phyloP scores from a whole-genome alignment of 208 protist genomes.

The Tritrichomonas foetus region DNA sequence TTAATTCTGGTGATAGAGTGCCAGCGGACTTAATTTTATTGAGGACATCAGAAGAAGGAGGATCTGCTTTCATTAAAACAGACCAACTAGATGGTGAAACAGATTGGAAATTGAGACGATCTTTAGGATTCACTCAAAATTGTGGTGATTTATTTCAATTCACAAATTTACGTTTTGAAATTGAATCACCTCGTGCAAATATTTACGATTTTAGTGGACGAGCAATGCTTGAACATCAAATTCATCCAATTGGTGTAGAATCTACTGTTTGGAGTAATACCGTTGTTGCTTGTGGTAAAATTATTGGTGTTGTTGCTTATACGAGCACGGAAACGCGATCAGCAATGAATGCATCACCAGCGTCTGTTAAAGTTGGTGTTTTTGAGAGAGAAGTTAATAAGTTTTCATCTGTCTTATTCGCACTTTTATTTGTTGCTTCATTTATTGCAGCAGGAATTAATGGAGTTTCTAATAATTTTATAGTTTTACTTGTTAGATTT shows the following conservation, averaged over 20 bases:
- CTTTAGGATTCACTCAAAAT: slow-evolving; percentile 50
- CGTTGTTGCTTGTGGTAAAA: slow-evolving; percentile 79
- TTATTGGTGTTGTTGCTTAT: slow-evolving; percentile 61
- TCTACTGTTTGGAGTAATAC: slow-evolving; percentile 93
- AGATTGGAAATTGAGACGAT: slow-evolving; percentile 86
- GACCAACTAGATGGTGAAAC: slow-evolving; percentile 98
- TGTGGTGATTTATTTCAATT: slow-evolving; percentile 33
- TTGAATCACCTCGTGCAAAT: slow-evolving; percentile 65
- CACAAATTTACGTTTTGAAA: slow-evolving; percentile 37
- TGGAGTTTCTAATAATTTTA: slow-evolving; percentile 42
- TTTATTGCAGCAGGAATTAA: slow-evolving; percentile 19
- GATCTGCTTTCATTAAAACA: slow-evolving; percentile 88
- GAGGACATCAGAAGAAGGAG: slow-evolving; percentile 80
- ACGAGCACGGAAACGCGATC: slow-evolving; percentile 75
- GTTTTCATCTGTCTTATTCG: slow-evolving; percentile 77
- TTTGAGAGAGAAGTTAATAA: slow-evolving; percentile 88
- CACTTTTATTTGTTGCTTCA: slow-evolving; percentile 50
- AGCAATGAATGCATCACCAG: slow-evolving; percentile 81
- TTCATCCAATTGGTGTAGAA: slow-evolving; percentile 69
- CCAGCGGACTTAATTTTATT: slow-evolving; percentile 90
- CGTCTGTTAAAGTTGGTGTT: slow-evolving; percentile 69
- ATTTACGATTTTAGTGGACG: slow-evolving; percentile 79
- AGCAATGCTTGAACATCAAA: neutral
- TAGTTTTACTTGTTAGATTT: slow-evolving; percentile 67
- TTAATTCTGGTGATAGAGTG: slow-evolving; percentile 80